phyloP scores from a whole-genome alignment of 495 filamentous ascomycete genomes.

The Achaetomiella virescens region DNA sequence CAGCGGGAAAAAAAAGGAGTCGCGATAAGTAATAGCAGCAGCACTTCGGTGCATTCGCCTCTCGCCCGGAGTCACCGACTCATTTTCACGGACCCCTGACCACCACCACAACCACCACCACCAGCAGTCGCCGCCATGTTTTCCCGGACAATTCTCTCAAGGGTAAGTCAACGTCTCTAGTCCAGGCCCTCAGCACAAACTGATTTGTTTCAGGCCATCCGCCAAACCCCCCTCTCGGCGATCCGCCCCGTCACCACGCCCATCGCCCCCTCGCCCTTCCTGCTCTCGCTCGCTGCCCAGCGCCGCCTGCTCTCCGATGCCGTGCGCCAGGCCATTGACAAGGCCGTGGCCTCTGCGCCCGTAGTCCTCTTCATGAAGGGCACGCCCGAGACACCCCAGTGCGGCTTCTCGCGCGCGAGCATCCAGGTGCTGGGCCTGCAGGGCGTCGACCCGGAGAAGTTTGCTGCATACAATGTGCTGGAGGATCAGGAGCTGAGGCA shows the following conservation, averaged over 20 bases:
- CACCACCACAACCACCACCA: no score
- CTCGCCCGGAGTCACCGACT: no score
- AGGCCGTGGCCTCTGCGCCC: constrained; percentile 74
- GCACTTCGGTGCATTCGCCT: no score
- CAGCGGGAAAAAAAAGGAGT: not conserved
- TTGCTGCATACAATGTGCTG: constrained; percentile 92
- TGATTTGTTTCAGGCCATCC: not conserved
- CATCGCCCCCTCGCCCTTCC: constrained; percentile 25
- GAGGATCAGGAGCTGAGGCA: constrained; percentile 81
- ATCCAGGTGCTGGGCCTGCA: constrained; percentile 93
- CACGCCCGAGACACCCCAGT: constrained; percentile 94
- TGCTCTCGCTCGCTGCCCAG: constrained; percentile 29
- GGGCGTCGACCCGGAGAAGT: constrained; percentile 93
- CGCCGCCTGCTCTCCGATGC: constrained; percentile 68
- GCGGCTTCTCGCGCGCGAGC: constrained; percentile 90
- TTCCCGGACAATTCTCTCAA: constrained; percentile 22
- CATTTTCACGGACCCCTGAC: no score
- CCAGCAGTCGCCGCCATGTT: constrained; percentile 15
- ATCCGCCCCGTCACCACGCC: not conserved
- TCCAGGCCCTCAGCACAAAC: not conserved
- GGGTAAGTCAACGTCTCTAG: constrained; percentile 12
- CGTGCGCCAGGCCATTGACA: constrained; percentile 74
- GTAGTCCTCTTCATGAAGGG: constrained; percentile 99
- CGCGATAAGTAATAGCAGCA: not conserved
- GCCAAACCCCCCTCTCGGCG: constrained; percentile 3